Percentiles rank a stretch among this genome's conserved stretches.
These are phyloP conservation scores for Suhomyces xylopsoci DNA, from an alignment of 805 yeast species.

Conservation along the genomic window DNA sequence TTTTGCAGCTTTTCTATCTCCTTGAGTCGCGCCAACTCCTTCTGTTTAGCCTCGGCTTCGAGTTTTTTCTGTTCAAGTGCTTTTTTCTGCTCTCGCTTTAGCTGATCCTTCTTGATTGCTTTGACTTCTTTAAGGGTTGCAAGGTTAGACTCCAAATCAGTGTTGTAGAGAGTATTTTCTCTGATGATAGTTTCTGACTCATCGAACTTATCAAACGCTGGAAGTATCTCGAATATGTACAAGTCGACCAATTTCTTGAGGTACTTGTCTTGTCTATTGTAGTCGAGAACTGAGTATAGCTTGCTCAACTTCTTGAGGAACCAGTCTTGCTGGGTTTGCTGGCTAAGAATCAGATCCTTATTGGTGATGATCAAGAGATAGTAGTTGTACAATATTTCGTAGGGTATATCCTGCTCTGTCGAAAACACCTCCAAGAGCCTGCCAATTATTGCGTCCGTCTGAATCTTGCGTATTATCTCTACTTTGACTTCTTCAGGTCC, in stretches of 20 bases:
- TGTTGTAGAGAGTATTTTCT: slow-evolving; percentile 13
- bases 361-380: slow-evolving; percentile 29
- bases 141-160: slow-evolving; percentile 3
- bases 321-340: slow-evolving; percentile 4
- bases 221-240: slow-evolving; percentile 34
- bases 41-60: slow-evolving; percentile 19
- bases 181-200: slow-evolving; percentile 27
- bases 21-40: slow-evolving; percentile 11
- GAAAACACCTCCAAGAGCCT: slow-evolving; percentile 18
- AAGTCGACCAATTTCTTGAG: slow-evolving; percentile 27
- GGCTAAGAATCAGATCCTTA: slow-evolving; percentile 13
- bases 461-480: slow-evolving; percentile 13
- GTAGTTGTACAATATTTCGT: slow-evolving; percentile 31
- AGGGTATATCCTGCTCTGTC: slow-evolving; percentile 22
- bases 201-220: slow-evolving; percentile 24
- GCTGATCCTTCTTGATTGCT: slow-evolving; percentile 13
- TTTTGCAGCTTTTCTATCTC: slow-evolving; percentile 18
- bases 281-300: neutral
- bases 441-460: slow-evolving; percentile 15
- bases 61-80: slow-evolving; percentile 19
- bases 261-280: slow-evolving; percentile 9
- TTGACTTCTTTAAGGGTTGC: slow-evolving; percentile 12
- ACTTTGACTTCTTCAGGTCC: slow-evolving; percentile 5
- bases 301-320: slow-evolving; percentile 1
- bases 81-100: slow-evolving; percentile 14